Evolutionary conservation across 2,329 filamentous ascomycete species (phyloP), one percentile per base, ranked within the genome.

Genomic region (Fusarium clavum): DNA sequence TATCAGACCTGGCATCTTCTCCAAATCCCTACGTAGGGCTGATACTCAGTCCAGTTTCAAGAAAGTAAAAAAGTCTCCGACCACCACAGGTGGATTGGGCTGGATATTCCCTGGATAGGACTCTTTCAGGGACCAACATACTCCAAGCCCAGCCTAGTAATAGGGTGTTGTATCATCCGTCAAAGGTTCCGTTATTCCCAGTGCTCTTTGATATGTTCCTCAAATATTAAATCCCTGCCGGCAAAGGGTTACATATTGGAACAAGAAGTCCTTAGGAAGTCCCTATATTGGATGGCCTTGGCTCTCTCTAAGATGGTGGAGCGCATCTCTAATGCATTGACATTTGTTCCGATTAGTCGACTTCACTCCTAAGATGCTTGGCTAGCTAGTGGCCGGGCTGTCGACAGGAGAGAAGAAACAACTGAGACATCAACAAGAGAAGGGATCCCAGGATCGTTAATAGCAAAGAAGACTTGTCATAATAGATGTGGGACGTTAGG

Each of bases 1-100:
- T 32, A 29, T 10, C 48, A 30, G 34, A 38, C 27, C 44, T 20
- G 30, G 46, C 59, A 53, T 61, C 61, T 63, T 72, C 72, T 72
- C 64, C 66, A 73, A 75, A 61, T 70, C 44, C 34, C 54, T 64
- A 38, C 18, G 18, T 38, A 72, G 55, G 72, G 72, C 67, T 73
- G 60, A 70, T 45, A 46, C 25, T 45, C 58, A 54, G 45, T 55
- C 57, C 59, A 57, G 49, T 44, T 64, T 64, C 40, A 32, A 59
- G 44, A 48, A 48, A 52, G 47, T 52, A 63, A 59, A 51, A 60
- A 55, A 67, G 62, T 57, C 59, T 56, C 57, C 67, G 56, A 30
- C 38, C 40, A 51, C n/a, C 29, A 34, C 13, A 38, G 30, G 16
- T 18, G 20, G 29, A 25, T 52, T n/a, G 44, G 43, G 41, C 71